phyloP scores from a whole-genome alignment of 768 basidiomycete genomes.

The Suillus variegatus region DNA sequence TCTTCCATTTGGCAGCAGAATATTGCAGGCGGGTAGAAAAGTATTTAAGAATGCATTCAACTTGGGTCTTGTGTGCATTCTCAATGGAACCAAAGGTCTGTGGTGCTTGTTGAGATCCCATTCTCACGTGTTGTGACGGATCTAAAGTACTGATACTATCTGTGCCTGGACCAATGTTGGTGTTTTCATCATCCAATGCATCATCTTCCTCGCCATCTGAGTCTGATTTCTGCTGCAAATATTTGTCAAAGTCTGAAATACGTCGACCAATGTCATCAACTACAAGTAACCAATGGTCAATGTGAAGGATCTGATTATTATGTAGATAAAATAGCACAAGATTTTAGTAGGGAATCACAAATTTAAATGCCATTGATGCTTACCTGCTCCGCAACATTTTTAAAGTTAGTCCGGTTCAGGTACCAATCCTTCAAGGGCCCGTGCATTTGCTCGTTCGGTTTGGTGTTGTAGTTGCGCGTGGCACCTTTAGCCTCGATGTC shows the following conservation, averaged over 20 bases:
- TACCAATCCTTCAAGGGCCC: conserved; percentile 28
- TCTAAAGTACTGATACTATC: background rate
- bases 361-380: conserved; percentile 1
- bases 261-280: no score
- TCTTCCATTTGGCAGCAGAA: background rate
- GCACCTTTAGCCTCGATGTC: conserved; percentile 26
- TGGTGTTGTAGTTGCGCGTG: conserved; percentile 32
- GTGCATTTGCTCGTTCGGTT: conserved; percentile 33
- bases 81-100: conserved; percentile 2
- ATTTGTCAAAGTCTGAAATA: no score
- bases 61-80: background rate
- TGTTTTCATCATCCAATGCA: no score
- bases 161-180: background rate
- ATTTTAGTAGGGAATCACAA: background rate
- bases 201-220: no score
- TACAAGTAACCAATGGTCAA: no score
- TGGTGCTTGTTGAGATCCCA: background rate
- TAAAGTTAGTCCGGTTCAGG: conserved; percentile 32
- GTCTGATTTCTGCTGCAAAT: no score
- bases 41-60: background rate
- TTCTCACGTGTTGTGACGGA: background rate
- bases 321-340: background rate
- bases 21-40: background rate
- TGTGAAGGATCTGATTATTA: background rate
- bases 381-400: conserved; percentile 35